phyloP scores from a whole-genome alignment of 208 protist species.

The Plasmodiophora brassicae region DNA sequence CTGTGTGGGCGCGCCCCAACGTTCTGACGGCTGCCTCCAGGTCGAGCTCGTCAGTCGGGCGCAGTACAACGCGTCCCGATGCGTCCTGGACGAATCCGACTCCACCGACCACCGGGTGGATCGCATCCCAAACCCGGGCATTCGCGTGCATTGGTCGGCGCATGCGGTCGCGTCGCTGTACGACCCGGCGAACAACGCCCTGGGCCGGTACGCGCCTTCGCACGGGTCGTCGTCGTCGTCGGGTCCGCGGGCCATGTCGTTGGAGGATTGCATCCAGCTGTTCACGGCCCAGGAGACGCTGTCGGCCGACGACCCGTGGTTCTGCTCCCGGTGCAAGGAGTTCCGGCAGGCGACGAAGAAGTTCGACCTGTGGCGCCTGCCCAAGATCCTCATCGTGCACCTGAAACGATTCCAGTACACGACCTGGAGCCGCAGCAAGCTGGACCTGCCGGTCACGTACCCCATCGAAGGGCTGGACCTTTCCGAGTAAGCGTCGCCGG shows the following conservation, averaged over 20 bases:
- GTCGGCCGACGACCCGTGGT: slow-evolving; percentile 12
- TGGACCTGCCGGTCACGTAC: slow-evolving; percentile 44
- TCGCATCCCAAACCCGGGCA: too few species aligned
- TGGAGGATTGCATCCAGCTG: slow-evolving; percentile 3
- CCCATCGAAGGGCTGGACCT: slow-evolving; percentile 52
- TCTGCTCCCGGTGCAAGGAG: slow-evolving; percentile 10
- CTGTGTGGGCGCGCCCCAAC: too few species aligned
- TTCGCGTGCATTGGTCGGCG: neutral
- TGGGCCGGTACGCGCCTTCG: neutral
- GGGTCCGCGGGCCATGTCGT: neutral
- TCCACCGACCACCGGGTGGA: too few species aligned
- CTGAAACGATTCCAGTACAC: slow-evolving; percentile 54
- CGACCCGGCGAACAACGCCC: neutral
- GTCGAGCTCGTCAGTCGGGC: too few species aligned
- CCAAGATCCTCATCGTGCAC: slow-evolving; percentile 54
- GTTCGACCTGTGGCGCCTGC: slow-evolving; percentile 53
- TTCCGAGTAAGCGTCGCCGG: neutral
- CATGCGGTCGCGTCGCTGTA: neutral
- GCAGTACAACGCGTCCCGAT: too few species aligned
- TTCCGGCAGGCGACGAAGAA: slow-evolving; percentile 46
- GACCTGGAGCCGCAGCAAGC: slow-evolving; percentile 39
- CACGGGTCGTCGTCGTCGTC: neutral
- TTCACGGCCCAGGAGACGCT: slow-evolving; percentile 18
- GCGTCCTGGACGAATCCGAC: too few species aligned
- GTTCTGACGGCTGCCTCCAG: too few species aligned